Evolutionary conservation across 345 rosid species (phyloP).

Genomic region (Gossypium anomalum): DNA sequence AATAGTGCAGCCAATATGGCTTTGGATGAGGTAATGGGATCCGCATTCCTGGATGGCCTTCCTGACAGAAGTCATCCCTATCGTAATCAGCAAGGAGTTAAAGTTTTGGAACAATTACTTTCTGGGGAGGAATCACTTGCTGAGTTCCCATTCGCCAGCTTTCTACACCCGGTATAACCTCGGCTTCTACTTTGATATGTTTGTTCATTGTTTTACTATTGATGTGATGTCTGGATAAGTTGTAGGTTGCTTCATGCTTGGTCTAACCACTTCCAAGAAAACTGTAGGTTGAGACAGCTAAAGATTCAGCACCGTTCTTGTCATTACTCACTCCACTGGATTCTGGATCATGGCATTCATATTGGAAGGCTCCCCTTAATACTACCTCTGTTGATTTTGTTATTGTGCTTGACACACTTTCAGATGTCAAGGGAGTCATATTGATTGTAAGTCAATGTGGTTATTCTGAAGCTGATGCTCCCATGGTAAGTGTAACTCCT

Average conservation of each 20-base stretch:
- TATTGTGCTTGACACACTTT: constrained; percentile 58
- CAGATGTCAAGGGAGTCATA: constrained; percentile 78
- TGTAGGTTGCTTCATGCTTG: constrained; percentile 2
- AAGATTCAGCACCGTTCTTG: constrained; percentile 72
- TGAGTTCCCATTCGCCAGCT: constrained; percentile 87
- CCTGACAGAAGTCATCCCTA: constrained; percentile 38
- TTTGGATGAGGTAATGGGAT: constrained; percentile 53
- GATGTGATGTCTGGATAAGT: not conserved
- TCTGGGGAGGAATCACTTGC: constrained; percentile 78
- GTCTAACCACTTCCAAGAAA: constrained; percentile 17
- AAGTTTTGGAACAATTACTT: constrained; percentile 41
- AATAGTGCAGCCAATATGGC: constrained; percentile 61
- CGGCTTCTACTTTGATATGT: not conserved
- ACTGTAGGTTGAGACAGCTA: constrained; percentile 80
- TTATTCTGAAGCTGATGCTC: constrained; percentile 82
- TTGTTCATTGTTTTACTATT: not conserved
- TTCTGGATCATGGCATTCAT: constrained; percentile 47
- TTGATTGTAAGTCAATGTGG: constrained; percentile 90
- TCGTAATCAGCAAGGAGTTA: constrained; percentile 27
- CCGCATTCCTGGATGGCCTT: constrained; percentile 31
- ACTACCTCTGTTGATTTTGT: constrained; percentile 54
- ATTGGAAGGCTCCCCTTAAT: constrained; percentile 89
- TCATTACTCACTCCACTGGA: constrained; percentile 72
- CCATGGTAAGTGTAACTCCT: constrained; percentile 48
- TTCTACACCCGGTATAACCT: constrained; percentile 64